Evolutionary conservation across 2,329 filamentous ascomycete genomes (phyloP).

Genomic region (Penicillium sclerotigenum): DNA sequence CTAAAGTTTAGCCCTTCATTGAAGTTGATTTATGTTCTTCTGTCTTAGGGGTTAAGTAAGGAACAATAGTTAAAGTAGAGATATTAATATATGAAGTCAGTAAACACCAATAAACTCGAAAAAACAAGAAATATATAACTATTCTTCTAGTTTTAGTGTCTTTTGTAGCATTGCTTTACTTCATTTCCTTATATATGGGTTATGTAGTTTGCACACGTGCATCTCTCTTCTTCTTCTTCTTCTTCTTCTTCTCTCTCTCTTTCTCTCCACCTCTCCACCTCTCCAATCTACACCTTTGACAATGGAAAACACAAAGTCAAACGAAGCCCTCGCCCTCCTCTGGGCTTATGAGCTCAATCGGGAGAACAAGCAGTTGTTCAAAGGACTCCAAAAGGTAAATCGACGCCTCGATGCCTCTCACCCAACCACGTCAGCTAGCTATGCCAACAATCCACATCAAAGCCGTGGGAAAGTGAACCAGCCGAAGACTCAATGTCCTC

Average conservation of each 20-base stretch:
- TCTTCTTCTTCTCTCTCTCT: no score
- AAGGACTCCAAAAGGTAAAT: slow-evolving; percentile 1
- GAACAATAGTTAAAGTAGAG: no score
- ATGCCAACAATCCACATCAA: background rate
- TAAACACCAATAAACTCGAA: no score
- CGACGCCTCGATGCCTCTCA: background rate
- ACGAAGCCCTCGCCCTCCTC: slow-evolving; percentile 2
- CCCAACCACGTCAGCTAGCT: background rate
- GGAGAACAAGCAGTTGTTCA: slow-evolving; percentile 3
- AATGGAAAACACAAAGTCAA: background rate
- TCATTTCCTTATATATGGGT: no score
- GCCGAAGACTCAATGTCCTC: background rate
- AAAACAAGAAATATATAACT: no score
- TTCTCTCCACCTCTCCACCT: no score
- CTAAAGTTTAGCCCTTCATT: background rate
- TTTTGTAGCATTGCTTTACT: no score
- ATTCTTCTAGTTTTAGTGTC: no score
- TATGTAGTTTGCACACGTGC: background rate
- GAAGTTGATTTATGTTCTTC: background rate
- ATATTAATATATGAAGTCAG: no score
- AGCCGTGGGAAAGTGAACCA: background rate
- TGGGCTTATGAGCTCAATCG: slow-evolving; percentile 6
- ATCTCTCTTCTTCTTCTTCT: background rate
- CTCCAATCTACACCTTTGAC: background rate
- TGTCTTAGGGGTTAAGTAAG: no score